Evolutionary conservation across 495 filamentous ascomycete species (phyloP), one percentile per base, ranked within the genome.

Genomic region (Xylaria telfairii): DNA sequence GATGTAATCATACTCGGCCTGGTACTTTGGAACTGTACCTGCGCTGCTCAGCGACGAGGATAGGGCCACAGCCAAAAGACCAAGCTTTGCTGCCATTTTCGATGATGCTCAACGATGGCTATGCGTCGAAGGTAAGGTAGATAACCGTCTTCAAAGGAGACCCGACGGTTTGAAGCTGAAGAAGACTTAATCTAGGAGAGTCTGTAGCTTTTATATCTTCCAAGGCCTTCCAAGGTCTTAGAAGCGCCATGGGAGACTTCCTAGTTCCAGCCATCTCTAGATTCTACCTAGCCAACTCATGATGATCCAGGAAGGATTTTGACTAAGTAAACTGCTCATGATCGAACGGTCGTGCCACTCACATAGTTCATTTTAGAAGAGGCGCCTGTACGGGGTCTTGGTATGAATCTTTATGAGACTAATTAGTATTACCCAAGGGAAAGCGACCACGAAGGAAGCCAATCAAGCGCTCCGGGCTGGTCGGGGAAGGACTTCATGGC

Each of bases 61-160:
- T 2, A 62, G 24, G 37, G 59, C 59, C 26, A 62, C 59, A 0
- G 59, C 59, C 21, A 62, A 62, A 28, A 62, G 19, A 24, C 34
- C n/a, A 62, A 42, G 17, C 37, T 62, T 62, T 59, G 32, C 56
- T 37, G 19, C 56, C 56, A 59, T 59, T 59, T 4, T 59, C 5
- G 21, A 37, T 37, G 2, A 19, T 34, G 5, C 2, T 59, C 4
- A 21, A 17, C 26, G 13, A 54, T 54, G 13, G 30, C 12, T 15
- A 30, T 15, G 3, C 9, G 21, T 26, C 1, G 10, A 53, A 53
- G 7, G 6, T 49, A 21, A 49, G n/a, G 49, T 21, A 28, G 10
- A 54, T 30, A 17, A 28, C 12, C 13, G 51, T 54, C 49, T 53
- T 53, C 26, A 30, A 54, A 54, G 47, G 13, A 54, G 26, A 54